Evolutionary conservation across 768 basidiomycete genomes (phyloP).

Genomic region (Termitomyces sp.): DNA sequence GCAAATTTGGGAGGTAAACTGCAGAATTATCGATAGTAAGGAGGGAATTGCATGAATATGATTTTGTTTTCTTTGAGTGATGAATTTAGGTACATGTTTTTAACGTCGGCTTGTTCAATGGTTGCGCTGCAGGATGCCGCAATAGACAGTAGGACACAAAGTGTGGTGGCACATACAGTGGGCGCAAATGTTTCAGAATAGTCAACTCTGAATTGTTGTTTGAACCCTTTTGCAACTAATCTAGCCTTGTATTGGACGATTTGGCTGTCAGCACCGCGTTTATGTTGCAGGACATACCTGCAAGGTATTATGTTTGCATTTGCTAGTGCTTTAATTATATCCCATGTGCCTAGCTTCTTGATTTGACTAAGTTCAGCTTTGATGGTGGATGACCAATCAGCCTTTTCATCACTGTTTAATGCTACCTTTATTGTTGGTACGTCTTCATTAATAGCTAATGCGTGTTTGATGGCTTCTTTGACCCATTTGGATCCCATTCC

Average conservation of each 20-base stretch:
- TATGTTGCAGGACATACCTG: background rate
- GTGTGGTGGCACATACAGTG: slow-evolving; percentile 11
- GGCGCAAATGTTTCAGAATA: slow-evolving; percentile 13
- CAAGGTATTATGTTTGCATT: slow-evolving; percentile 1
- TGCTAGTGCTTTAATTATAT: slow-evolving; percentile 2
- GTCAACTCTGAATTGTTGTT: slow-evolving; percentile 17
- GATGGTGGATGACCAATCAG: too few relatives aligned
- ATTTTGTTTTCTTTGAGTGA: background rate
- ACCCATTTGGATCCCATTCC: slow-evolving; percentile 1
- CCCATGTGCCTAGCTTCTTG: background rate
- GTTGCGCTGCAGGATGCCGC: background rate
- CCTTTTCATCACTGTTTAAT: too few relatives aligned
- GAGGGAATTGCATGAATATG: background rate
- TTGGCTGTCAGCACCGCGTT: background rate
- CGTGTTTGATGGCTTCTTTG: background rate
- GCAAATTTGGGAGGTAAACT: background rate
- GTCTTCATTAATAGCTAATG: background rate
- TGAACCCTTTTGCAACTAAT: slow-evolving; percentile 23
- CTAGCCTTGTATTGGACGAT: slow-evolving; percentile 25
- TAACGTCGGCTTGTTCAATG: background rate
- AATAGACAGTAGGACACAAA: too few relatives aligned
- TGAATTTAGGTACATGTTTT: too few relatives aligned
- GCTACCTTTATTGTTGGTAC: background rate
- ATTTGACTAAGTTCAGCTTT: too few relatives aligned
- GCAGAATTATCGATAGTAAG: background rate